Evolutionary conservation across 768 basidiomycete species (phyloP), one percentile per base, ranked within the genome.

Genomic region (Lepiota subincarnata): DNA sequence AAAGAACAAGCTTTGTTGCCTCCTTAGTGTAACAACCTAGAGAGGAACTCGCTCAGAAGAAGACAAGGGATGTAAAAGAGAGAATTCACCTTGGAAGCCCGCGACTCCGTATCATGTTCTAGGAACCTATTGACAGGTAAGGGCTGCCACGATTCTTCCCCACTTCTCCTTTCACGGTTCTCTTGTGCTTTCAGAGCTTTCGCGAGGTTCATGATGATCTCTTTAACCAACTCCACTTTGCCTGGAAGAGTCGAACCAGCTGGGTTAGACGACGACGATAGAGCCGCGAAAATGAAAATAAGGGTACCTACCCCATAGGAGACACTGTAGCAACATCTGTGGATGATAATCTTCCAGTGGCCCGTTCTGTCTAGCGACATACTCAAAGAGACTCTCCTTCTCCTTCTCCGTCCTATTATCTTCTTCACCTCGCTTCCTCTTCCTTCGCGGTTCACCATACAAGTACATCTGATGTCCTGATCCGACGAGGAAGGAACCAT

Each of bases 291-390:
- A 11, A 48, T 36, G 44, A 34, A 26, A 18, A 48, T 31, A 5
- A 10, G 44, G 31, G 10, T 31, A 65, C 82, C 53, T 60, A 95
- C 95, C 87, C 94, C 93, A 96, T 6, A 97, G 71, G 50, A 98
- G 73, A 64, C 92, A 96, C 63, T 98, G 95, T 11, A 94, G 70
- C 14, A 98, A 66, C 79, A 96, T 87, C 63, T 95, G 92, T 3
- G 96, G 95, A 69, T 98, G 92, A 66, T 91, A 94, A 67, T 97
- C 91, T 14, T 84, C 81, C 34, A 98, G 70, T 3, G 96, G 94
- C 0, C 92, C 92, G 64, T 95, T 94, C 45, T 82, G 77, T 53
- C 84, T 70, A 4, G 89, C 90, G 34, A 94, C 90, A 61, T 89
- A 77, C 61, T 92, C 88, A 53, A 96, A 90, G 13, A 96, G 73